These are phyloP conservation scores for Paramyrothecium roridum DNA, from an alignment of 2,329 filamentous ascomycete species.

Conservation along the genomic window DNA sequence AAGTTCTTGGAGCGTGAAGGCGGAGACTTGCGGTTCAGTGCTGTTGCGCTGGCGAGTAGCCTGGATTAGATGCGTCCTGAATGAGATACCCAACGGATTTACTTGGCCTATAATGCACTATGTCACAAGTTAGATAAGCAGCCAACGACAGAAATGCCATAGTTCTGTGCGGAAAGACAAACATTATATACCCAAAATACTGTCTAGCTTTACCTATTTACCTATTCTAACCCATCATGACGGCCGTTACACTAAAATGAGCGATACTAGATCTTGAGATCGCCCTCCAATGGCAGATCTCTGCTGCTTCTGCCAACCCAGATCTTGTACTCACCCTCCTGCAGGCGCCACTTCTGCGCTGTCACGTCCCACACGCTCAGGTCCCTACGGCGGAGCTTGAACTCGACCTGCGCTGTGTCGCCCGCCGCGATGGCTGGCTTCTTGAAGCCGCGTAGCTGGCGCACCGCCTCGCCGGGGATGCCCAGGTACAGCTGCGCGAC, in stretches of 20 bases:
- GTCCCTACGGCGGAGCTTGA: conserved; percentile 59
- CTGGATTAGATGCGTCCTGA: conserved; percentile 37
- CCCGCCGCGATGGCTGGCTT: conserved; percentile 35
- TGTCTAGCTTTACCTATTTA: neutral
- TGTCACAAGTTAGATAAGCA: too few relatives aligned
- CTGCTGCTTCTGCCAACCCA: conserved; percentile 47
- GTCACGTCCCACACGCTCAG: conserved; percentile 63
- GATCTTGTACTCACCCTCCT: conserved; percentile 38
- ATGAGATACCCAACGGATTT: neutral
- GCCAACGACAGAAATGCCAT: neutral
- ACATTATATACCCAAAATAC: neutral
- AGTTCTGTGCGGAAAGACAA: neutral
- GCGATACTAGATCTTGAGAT: neutral
- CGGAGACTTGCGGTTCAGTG: conserved; percentile 56
- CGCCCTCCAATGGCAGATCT: conserved; percentile 11
- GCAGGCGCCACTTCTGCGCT: conserved; percentile 58
- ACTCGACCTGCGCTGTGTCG: conserved; percentile 39
- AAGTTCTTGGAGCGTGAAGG: conserved; percentile 55
- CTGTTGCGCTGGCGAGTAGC: conserved; percentile 51
- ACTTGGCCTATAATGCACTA: too few relatives aligned
- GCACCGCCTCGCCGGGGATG: conserved; percentile 56
- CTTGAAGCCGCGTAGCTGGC: conserved; percentile 62
- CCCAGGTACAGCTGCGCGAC: conserved; percentile 57
- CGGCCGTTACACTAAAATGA: neutral
- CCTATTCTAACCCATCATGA: neutral